A percentile compares a stretch with the other conserved stretches of the same genome.
These are phyloP conservation scores for Scutellaria barbata DNA, from an alignment of 257 asterid species.

Conservation along the genomic window DNA sequence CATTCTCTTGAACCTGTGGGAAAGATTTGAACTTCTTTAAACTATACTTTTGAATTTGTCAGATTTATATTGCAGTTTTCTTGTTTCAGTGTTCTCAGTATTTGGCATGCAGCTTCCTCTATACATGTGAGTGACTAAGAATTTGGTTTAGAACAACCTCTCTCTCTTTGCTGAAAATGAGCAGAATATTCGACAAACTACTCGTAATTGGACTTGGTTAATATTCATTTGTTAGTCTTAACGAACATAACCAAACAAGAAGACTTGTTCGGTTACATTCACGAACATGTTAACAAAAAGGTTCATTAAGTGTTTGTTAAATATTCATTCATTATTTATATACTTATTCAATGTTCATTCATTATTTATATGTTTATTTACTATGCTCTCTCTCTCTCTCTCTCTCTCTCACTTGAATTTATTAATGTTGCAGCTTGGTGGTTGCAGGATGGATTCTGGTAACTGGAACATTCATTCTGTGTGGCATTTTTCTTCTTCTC, in stretches of 20 bases:
- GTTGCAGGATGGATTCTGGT: slow-evolving; percentile 86
- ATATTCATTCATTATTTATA: too few relatives aligned
- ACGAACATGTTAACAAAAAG: too few relatives aligned
- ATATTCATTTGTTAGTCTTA: too few relatives aligned
- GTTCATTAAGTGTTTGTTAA: too few relatives aligned
- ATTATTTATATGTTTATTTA: too few relatives aligned
- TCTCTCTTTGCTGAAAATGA: neutral
- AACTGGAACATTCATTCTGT: slow-evolving; percentile 76
- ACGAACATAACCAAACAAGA: too few relatives aligned
- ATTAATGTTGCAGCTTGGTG: slow-evolving; percentile 75
- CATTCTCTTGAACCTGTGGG: neutral
- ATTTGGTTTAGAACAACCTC: neutral
- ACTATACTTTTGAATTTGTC: slow-evolving; percentile 33
- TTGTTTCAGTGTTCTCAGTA: slow-evolving; percentile 67
- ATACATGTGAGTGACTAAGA: slow-evolving; percentile 69
- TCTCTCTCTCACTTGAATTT: slow-evolving; percentile 23
- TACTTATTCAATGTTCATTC: too few relatives aligned
- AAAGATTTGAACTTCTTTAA: neutral
- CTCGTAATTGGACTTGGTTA: too few relatives aligned
- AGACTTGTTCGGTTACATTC: too few relatives aligned
- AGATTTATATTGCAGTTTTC: slow-evolving; percentile 2
- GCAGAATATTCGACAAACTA: too few relatives aligned
- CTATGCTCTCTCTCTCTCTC: too few relatives aligned
- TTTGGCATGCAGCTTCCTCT: slow-evolving; percentile 75
- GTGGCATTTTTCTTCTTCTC: slow-evolving; percentile 83